Base-by-base conservation (phyloP, 805 yeast genomes). In the Monosporozyma solicola region DNA sequence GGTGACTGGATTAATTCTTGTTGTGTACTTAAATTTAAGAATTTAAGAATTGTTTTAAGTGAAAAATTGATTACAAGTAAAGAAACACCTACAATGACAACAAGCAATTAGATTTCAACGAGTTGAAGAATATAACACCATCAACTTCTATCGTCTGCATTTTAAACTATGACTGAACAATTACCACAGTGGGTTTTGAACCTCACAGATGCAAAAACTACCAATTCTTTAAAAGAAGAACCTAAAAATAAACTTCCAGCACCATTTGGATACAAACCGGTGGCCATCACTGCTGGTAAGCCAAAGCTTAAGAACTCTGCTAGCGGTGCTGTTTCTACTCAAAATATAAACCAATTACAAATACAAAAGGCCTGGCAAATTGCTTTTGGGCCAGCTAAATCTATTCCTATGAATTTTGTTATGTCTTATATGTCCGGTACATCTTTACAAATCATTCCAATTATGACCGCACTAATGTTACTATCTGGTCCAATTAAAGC, bases 371-470 rank as follows among this genome's bases (percentile, higher is more conserved):
- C 95, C 0, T 89, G 97, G 96, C 94, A 87, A 54, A 64, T 87
- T 41, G 95, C 97, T 2, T 69, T 79, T 15, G 81, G 82, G 1
- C 97, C 97, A 0, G 87, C 89, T 2, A 92, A 90, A 65, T 70
- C 79, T 31, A 77, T 94, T n/a, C 96, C 97, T 7, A 86, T 89
- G 95, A 94, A 88, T 63, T 68, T 87, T 49, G 72, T 88, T 48
- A 88, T 92, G 96, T 82, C 89, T 55, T 94, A 88, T 67, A 87
- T 92, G 88, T 82, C 96, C 0, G 98, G 98, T 33, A 85, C 85
- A 61, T 80, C 95, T 3, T 72, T 94, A 29, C 98, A 94, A 62
- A 77, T 92, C 59, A 89, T 92, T 57, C 94, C 97, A 3, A 85
- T 92, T 48, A 84, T 90, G 71, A 91, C 90, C 87, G 85, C 96